phyloP scores from a whole-genome alignment of 768 basidiomycete genomes.

The Naganishia friedmannii region DNA sequence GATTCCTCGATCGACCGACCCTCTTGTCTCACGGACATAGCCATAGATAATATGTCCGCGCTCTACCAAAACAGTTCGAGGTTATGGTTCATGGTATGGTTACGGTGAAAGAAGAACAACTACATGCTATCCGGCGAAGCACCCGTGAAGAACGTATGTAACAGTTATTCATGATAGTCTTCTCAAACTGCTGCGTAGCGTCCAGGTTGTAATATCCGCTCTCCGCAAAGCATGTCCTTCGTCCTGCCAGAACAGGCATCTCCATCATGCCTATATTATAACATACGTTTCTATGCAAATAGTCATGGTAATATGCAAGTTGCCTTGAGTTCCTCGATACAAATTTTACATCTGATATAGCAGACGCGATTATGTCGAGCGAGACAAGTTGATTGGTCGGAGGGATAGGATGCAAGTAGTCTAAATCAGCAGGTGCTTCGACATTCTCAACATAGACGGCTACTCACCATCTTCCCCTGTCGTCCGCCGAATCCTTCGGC shows the following conservation, averaged over 20 bases:
- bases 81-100: too few relatives aligned
- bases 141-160: too few relatives aligned
- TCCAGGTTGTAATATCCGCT: not conserved
- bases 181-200: too few relatives aligned
- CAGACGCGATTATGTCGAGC: not conserved
- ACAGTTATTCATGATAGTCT: too few relatives aligned
- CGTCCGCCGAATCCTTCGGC: slow-evolving; percentile 45
- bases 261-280: not conserved
- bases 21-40: too few relatives aligned
- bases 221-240: not conserved
- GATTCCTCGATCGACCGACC: too few relatives aligned
- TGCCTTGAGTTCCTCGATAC: not conserved
- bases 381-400: not conserved
- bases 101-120: too few relatives aligned
- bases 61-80: too few relatives aligned
- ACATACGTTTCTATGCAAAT: not conserved
- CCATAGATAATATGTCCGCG: too few relatives aligned
- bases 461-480: slow-evolving; percentile 47
- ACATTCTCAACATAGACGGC: not conserved
- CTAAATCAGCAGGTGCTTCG: not conserved
- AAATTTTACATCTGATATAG: slow-evolving; percentile 1
- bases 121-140: too few relatives aligned
- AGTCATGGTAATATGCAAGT: not conserved
- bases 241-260: not conserved
- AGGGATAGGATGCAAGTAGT: not conserved